Conservation (phyloP, 352 stramenopile genomes). For the Globisporangium perplexum region DNA sequence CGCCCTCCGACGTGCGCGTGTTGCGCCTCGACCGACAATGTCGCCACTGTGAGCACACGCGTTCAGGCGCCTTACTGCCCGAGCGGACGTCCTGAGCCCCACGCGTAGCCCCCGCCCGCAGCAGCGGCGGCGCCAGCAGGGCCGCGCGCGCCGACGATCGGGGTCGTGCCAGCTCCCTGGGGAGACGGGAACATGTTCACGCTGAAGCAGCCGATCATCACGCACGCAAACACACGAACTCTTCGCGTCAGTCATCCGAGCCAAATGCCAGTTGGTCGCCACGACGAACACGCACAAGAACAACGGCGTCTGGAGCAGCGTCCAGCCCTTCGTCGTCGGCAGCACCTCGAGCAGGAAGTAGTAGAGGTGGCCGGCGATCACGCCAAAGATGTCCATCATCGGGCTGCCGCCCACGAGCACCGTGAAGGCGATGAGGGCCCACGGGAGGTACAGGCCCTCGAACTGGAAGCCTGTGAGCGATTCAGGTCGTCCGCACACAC, state of each 20-base stretch:
- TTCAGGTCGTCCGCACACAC: neutral
- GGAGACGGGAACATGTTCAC: slow-evolving; percentile 65
- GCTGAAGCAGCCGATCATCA: slow-evolving; percentile 4
- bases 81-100: slow-evolving; percentile 51
- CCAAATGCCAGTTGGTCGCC: slow-evolving; percentile 1
- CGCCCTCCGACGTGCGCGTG: too few relatives aligned
- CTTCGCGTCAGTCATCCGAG: neutral
- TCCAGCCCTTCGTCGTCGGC: slow-evolving; percentile 81
- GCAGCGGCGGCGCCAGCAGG: slow-evolving; percentile 14
- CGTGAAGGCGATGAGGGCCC: slow-evolving; percentile 86
- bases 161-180: slow-evolving; percentile 33
- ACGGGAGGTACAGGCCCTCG: slow-evolving; percentile 83
- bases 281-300: slow-evolving; percentile 58
- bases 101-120: slow-evolving; percentile 44
- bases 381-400: slow-evolving; percentile 84
- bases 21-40: too few relatives aligned
- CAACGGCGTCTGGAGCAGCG: slow-evolving; percentile 70
- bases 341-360: slow-evolving; percentile 89
- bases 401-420: slow-evolving; percentile 82
- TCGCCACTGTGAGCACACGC: neutral
- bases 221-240: neutral
- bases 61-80: slow-evolving; percentile 16
- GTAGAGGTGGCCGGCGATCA: slow-evolving; percentile 85
- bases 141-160: slow-evolving; percentile 60
- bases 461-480: slow-evolving; percentile 71